phyloP scores from a whole-genome alignment of 176 grass and related monocot genomes.

The Poa annua region DNA sequence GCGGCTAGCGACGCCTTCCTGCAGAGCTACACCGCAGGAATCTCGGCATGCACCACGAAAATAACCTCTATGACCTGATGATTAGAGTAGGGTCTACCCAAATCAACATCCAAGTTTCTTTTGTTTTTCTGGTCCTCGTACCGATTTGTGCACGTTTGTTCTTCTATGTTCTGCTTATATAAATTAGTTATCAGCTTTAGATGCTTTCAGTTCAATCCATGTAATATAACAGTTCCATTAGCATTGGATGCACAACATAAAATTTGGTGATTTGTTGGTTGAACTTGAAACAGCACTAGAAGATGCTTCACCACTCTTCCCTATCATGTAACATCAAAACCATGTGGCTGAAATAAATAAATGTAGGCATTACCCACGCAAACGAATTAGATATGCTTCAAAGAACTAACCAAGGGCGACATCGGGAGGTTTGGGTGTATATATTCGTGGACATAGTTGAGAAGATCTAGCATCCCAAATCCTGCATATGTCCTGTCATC shows the following conservation, averaged over 20 bases:
- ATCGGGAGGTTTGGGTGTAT: conserved; percentile 90
- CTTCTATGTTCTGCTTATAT: not conserved
- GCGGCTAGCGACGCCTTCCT: not conserved
- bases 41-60: not conserved
- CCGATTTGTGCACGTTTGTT: not conserved
- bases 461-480: conserved; percentile 95
- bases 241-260: conserved; percentile 97
- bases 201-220: not conserved
- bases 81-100: not conserved
- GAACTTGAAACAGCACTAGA: conserved; percentile 61
- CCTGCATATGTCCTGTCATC: conserved; percentile 98
- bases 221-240: conserved; percentile 54
- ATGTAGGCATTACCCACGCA: conserved; percentile 8
- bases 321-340: conserved; percentile 66
- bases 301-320: conserved; percentile 79
- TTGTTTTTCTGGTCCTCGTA: not conserved
- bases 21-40: not conserved
- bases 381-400: conserved; percentile 37
- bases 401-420: conserved; percentile 71
- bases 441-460: conserved; percentile 70
- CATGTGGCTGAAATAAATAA: conserved; percentile 30
- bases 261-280: conserved; percentile 81
- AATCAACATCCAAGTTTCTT: not conserved
- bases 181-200: not conserved
- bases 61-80: not conserved